These are phyloP conservation scores for Dendrobium nobile DNA, from an alignment of 106 monocot species.

Conservation along the genomic window DNA sequence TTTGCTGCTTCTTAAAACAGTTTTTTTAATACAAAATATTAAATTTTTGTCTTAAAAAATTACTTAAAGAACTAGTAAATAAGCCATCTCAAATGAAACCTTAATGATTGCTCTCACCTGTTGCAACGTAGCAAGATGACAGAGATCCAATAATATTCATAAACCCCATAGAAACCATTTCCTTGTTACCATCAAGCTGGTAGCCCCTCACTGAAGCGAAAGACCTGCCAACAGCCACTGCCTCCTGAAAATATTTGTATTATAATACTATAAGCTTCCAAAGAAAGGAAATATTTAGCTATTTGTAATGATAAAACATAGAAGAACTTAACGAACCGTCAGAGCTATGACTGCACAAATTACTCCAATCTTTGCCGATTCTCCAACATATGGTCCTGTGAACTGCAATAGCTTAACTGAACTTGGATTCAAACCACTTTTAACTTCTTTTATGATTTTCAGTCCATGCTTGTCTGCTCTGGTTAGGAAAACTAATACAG, in stretches of 20 bases:
- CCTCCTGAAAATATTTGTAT: slow-evolving; percentile 47
- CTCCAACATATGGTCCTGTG: slow-evolving; percentile 27
- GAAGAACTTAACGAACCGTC: slow-evolving; percentile 30
- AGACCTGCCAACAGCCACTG: slow-evolving; percentile 77
- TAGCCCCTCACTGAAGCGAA: slow-evolving; percentile 74
- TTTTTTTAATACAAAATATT: background rate
- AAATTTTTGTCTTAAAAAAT: background rate
- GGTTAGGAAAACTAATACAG: slow-evolving; percentile 50
- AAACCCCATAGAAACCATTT: slow-evolving; percentile 85
- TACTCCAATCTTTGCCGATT: slow-evolving; percentile 68
- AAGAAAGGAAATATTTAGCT: background rate
- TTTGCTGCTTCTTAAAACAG: too few species aligned
- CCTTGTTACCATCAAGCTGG: slow-evolving; percentile 79
- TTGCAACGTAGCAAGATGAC: slow-evolving; percentile 85
- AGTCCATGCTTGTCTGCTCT: slow-evolving; percentile 70
- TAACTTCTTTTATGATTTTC: slow-evolving; percentile 60
- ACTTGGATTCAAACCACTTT: slow-evolving; percentile 69
- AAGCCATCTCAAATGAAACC: too few species aligned
- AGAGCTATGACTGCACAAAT: slow-evolving; percentile 71
- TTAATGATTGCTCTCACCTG: slow-evolving; percentile 28
- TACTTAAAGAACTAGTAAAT: background rate
- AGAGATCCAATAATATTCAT: slow-evolving; percentile 84
- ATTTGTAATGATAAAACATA: too few species aligned
- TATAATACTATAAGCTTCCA: background rate
- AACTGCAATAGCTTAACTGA: slow-evolving; percentile 58